A percentile compares a stretch with the other conserved stretches of the same genome.
Conservation (phyloP, 1,284 basidiomycete genomes). For the Meira nashicola region DNA sequence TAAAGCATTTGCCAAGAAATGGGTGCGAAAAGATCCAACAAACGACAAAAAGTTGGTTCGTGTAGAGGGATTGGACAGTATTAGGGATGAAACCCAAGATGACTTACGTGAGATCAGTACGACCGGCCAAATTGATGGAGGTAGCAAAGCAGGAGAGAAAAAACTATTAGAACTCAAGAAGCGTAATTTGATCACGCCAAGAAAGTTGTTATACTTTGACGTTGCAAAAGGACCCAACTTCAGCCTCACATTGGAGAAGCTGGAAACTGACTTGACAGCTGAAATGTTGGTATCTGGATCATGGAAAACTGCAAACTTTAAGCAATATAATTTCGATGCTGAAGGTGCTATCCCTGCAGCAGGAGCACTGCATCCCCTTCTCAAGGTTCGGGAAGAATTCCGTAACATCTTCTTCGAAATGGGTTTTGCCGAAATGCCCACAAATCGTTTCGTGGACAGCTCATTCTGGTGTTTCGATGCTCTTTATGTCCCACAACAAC, state of each 20-base stretch:
- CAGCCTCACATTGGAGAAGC: constrained; percentile 86
- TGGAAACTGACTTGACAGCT: constrained; percentile 93
- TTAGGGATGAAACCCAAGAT: constrained; percentile 56
- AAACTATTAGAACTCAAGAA: constrained; percentile 65
- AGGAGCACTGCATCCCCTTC: constrained; percentile 88
- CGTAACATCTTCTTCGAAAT: constrained; percentile 98
- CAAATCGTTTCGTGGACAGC: constrained; percentile 93
- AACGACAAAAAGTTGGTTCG: not conserved
- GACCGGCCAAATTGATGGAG: constrained; percentile 61
- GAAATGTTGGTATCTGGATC: constrained; percentile 77
- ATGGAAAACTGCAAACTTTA: constrained; percentile 61
- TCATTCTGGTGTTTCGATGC: constrained; percentile 99
- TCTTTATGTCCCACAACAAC: constrained; percentile 96
- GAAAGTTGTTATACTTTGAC: constrained; percentile 92
- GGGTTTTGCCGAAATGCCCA: constrained; percentile 99
- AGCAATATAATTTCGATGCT: constrained; percentile 98
- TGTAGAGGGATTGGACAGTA: constrained; percentile 57
- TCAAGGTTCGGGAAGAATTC: constrained; percentile 98
- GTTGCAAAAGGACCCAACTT: constrained; percentile 81
- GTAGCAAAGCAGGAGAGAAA: constrained; percentile 64
- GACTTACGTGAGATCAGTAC: constrained; percentile 72
- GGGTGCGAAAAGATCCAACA: constrained; percentile 84
- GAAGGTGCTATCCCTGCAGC: constrained; percentile 81
- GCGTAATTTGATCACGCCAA: constrained; percentile 70
- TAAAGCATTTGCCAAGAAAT: constrained; percentile 93